phyloP scores from a whole-genome alignment of 805 yeast genomes.

The Zygosaccharomyces kombuchaensis region DNA sequence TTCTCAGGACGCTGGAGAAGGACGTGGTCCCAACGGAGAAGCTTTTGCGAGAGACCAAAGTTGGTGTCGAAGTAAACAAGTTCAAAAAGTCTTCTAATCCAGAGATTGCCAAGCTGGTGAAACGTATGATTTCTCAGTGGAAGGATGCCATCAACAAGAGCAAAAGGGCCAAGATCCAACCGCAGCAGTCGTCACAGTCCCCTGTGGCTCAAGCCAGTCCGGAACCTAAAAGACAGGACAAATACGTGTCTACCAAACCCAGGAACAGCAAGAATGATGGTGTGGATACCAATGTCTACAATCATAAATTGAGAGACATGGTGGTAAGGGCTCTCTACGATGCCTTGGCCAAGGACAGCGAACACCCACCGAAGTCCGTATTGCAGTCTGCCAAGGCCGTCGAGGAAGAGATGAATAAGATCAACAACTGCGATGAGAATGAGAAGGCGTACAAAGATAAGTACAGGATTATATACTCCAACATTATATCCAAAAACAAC shows the following conservation, averaged over 20 bases:
- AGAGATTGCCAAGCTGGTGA: conserved; percentile 68
- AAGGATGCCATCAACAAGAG: conserved; percentile 78
- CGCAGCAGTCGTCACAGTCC: conserved; percentile 11
- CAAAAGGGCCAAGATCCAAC: conserved; percentile 37
- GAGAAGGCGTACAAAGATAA: conserved; percentile 65
- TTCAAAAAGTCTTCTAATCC: conserved; percentile 62
- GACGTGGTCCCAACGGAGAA: conserved; percentile 80
- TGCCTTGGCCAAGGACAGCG: conserved; percentile 80
- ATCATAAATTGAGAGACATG: conserved; percentile 75
- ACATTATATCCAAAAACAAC: conserved; percentile 82
- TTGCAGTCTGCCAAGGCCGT: conserved; percentile 62
- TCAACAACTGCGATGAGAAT: conserved; percentile 52
- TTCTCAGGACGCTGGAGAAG: conserved; percentile 59
- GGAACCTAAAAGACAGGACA: conserved; percentile 31
- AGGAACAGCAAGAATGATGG: conserved; percentile 82
- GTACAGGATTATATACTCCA: conserved; percentile 81
- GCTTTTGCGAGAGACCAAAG: conserved; percentile 81
- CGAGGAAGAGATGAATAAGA: conserved; percentile 64
- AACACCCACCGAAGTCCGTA: conserved; percentile 55
- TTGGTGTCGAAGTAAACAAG: conserved; percentile 95
- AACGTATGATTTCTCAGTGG: conserved; percentile 82
- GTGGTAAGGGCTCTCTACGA: conserved; percentile 82
- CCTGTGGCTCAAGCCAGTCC: conserved; percentile 6
- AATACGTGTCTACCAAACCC: conserved; percentile 50
- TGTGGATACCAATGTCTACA: conserved; percentile 61